Conservation (phyloP, 164 flowering plant species). For the Nelumbo lutea region DNA sequence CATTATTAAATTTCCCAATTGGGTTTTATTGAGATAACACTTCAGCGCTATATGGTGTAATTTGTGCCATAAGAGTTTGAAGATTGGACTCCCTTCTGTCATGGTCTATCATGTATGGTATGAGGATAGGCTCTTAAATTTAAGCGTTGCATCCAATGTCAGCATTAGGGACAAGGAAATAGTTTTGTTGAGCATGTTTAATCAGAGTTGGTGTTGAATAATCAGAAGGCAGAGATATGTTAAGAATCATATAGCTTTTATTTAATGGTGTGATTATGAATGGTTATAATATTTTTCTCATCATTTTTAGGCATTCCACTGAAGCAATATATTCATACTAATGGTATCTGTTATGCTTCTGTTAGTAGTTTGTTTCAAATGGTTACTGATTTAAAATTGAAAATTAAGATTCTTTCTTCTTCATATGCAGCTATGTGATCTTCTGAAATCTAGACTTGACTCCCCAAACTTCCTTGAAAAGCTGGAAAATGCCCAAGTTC, state of each 20-base stretch:
- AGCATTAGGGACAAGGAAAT: neutral
- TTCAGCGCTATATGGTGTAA: no score
- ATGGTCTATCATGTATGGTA: neutral
- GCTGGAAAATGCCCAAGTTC: constrained; percentile 57
- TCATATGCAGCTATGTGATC: constrained; percentile 62
- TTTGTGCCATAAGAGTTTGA: neutral
- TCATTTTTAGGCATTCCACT: neutral
- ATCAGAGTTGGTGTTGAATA: neutral
- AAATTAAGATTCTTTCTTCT: neutral
- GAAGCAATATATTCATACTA: no score
- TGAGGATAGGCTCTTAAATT: neutral
- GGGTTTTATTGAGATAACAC: no score
- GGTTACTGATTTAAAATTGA: neutral
- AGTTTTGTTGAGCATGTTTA: neutral
- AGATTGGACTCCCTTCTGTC: neutral
- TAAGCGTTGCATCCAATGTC: neutral
- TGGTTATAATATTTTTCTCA: neutral
- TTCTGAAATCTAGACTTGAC: constrained; percentile 73
- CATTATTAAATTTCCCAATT: no score
- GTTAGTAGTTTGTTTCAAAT: no score
- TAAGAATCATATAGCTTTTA: neutral
- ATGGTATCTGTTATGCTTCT: no score
- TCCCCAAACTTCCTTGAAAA: constrained; percentile 75
- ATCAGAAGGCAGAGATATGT: neutral
- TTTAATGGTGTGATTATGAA: neutral